Evolutionary conservation across 306 rosid genomes (phyloP).

Genomic region (Fagus sylvatica): DNA sequence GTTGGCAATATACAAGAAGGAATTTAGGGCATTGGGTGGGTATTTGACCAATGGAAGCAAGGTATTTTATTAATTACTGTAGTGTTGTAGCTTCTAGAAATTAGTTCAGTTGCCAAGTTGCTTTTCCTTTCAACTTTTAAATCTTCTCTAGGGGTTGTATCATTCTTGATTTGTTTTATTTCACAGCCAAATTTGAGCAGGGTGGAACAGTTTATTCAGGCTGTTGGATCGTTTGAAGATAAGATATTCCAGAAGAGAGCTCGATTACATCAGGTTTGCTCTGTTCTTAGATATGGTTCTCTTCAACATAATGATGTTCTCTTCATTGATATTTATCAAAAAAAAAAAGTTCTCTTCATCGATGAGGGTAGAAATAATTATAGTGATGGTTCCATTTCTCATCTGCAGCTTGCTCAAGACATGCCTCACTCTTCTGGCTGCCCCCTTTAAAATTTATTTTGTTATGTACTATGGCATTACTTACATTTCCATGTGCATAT

Average conservation of each 20-base stretch:
- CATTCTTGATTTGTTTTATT: slow-evolving; percentile 9
- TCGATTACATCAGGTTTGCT: slow-evolving; percentile 75
- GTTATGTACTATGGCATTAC: neutral
- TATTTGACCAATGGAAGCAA: slow-evolving; percentile 84
- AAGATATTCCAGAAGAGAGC: slow-evolving; percentile 90
- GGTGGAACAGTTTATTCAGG: slow-evolving; percentile 93
- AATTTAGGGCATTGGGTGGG: slow-evolving; percentile 69
- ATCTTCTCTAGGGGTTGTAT: slow-evolving; percentile 3
- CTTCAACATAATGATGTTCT: neutral
- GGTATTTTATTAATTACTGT: slow-evolving; percentile 42
- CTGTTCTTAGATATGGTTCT: neutral
- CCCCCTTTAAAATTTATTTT: neutral
- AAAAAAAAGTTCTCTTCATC: neutral
- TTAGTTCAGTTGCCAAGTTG: neutral
- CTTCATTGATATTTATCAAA: no score
- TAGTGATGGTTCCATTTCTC: neutral
- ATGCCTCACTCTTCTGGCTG: neutral
- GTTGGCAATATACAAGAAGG: slow-evolving; percentile 89
- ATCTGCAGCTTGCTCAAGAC: neutral
- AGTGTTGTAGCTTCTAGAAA: neutral
- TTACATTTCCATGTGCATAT: neutral
- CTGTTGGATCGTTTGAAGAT: slow-evolving; percentile 89
- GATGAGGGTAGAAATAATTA: neutral
- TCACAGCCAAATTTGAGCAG: slow-evolving; percentile 70
- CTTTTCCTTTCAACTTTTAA: slow-evolving; percentile 5